phyloP scores from a whole-genome alignment of 768 basidiomycete genomes.

The Porphyrellus cyaneotinctus region DNA sequence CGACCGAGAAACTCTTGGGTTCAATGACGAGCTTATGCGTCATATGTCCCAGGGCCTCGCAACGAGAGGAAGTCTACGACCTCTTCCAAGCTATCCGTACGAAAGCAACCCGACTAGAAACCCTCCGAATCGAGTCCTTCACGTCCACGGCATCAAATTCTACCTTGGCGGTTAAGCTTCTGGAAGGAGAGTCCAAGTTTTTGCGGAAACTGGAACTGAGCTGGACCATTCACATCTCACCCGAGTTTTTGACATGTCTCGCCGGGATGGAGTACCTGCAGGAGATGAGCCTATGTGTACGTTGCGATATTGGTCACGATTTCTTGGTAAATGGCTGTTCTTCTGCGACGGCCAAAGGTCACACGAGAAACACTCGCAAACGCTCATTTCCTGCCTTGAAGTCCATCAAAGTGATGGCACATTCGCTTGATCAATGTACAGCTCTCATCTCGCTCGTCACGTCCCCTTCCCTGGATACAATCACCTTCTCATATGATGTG shows the following conservation, averaged over 20 bases:
- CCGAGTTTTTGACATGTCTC: constrained; percentile 21
- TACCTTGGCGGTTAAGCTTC: constrained; percentile 15
- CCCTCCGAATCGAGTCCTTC: constrained; percentile 23
- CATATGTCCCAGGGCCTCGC: constrained; percentile 21
- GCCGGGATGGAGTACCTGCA: constrained; percentile 19
- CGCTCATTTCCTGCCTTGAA: constrained; percentile 22
- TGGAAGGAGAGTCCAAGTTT: constrained; percentile 14
- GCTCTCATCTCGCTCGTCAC: constrained; percentile 22
- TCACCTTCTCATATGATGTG: constrained; percentile 26
- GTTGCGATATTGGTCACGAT: constrained; percentile 15
- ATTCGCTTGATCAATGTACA: constrained; percentile 28
- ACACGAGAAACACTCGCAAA: background rate
- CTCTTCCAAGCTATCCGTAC: constrained; percentile 24
- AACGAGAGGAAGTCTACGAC: constrained; percentile 15
- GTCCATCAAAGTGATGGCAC: constrained; percentile 22
- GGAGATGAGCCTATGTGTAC: constrained; percentile 22
- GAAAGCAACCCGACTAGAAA: constrained; percentile 18
- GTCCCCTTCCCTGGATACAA: constrained; percentile 20
- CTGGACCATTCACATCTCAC: constrained; percentile 22
- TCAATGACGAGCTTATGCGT: constrained; percentile 22
- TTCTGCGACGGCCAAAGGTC: background rate
- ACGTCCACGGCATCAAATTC: constrained; percentile 8
- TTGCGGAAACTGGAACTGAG: constrained; percentile 25
- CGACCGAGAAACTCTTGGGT: constrained; percentile 12
- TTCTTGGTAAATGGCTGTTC: constrained; percentile 12